A percentile compares a stretch with the other conserved stretches of the same genome.
These are phyloP conservation scores for Babesia bigemina DNA, from an alignment of 169 alveolate genomes.

Conservation along the genomic window DNA sequence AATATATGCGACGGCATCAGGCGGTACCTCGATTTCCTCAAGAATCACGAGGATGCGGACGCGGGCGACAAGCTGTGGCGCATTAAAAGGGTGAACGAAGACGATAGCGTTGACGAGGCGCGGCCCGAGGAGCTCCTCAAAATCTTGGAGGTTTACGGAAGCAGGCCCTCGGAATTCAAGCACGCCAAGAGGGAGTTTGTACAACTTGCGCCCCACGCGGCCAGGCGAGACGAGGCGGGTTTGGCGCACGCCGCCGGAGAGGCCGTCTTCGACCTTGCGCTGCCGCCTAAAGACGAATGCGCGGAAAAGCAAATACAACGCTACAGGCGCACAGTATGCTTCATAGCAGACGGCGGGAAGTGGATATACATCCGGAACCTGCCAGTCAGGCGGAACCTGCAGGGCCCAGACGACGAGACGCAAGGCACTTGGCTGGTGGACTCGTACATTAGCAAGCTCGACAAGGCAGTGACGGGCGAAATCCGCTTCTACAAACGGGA, in stretches of 20 bases:
- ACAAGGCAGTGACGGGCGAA: slow-evolving; percentile 30
- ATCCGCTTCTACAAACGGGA: slow-evolving; percentile 25
- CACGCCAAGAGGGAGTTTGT: slow-evolving; percentile 15
- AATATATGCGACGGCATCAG: slow-evolving; percentile 46
- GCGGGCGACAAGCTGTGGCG: neutral
- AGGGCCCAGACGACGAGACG: neutral
- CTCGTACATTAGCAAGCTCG: slow-evolving; percentile 34
- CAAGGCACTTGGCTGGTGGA: slow-evolving; percentile 32
- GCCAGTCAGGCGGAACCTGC: slow-evolving; percentile 12
- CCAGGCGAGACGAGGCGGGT: slow-evolving; percentile 5
- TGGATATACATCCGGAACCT: slow-evolving; percentile 50
- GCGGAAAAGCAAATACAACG: neutral
- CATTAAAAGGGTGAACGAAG: slow-evolving; percentile 16
- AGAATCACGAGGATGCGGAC: neutral
- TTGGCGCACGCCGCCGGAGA: neutral
- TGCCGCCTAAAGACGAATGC: neutral
- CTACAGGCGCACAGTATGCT: slow-evolving; percentile 32
- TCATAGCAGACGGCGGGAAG: slow-evolving; percentile 43
- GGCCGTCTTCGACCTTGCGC: neutral
- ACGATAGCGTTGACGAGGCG: neutral
- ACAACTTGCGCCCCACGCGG: slow-evolving; percentile 8
- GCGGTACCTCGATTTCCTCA: slow-evolving; percentile 9
- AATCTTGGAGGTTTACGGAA: slow-evolving; percentile 19
- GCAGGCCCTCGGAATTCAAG: slow-evolving; percentile 25
- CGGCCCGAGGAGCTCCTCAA: slow-evolving; percentile 27